These are phyloP conservation scores for Ramularia collo-cygni DNA, from an alignment of 2,329 filamentous ascomycete species.

Conservation along the genomic window DNA sequence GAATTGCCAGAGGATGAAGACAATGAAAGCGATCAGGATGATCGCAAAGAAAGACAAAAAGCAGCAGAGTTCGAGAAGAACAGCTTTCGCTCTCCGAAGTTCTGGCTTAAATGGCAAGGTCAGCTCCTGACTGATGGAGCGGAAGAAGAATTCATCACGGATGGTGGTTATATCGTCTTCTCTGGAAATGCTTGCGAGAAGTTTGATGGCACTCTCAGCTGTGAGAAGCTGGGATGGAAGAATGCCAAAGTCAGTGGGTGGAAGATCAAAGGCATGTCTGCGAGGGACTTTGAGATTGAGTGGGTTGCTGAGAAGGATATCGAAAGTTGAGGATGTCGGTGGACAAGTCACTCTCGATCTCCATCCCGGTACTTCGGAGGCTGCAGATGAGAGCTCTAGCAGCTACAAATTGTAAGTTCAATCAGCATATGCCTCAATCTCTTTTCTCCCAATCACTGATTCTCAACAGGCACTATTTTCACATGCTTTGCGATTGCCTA, in stretches of 20 bases:
- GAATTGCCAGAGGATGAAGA: background rate
- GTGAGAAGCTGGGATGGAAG: slow-evolving; percentile 11
- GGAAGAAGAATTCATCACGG: background rate
- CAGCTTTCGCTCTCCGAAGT: slow-evolving; percentile 17
- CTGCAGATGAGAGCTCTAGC: too few species aligned
- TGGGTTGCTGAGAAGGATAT: background rate
- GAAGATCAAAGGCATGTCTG: slow-evolving; percentile 6
- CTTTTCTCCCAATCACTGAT: too few species aligned
- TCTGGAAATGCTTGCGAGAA: slow-evolving; percentile 13
- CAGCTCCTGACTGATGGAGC: background rate
- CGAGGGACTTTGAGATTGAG: slow-evolving; percentile 3
- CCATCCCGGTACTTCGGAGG: too few species aligned
- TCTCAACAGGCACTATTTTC: too few species aligned
- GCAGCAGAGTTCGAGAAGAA: slow-evolving; percentile 13
- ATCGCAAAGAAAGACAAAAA: slow-evolving; percentile 8
- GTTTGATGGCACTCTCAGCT: slow-evolving; percentile 14
- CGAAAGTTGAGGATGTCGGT: too few species aligned
- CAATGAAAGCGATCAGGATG: slow-evolving; percentile 4
- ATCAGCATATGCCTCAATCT: too few species aligned
- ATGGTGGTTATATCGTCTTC: slow-evolving; percentile 16
- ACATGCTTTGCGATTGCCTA: too few species aligned
- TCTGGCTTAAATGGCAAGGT: slow-evolving; percentile 14
- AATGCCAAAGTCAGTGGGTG: slow-evolving; percentile 12
- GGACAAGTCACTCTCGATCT: too few species aligned
- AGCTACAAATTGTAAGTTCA: too few species aligned